phyloP scores from a whole-genome alignment of 148 eudicot genomes.

The Cornus kousa region DNA sequence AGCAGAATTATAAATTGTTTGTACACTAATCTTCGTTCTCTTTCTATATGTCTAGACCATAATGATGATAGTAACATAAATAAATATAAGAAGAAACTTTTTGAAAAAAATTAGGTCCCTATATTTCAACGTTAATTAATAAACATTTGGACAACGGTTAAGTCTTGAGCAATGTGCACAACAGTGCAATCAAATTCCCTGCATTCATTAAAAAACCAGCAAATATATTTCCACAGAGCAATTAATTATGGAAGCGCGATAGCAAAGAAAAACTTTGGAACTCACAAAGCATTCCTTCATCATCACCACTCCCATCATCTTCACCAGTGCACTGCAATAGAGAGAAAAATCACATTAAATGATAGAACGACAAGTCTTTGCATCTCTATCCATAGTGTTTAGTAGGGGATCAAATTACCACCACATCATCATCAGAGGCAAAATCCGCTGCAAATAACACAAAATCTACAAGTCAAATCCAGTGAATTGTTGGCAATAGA shows the following conservation, averaged over 20 bases:
- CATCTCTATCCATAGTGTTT: not conserved
- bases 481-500: not conserved
- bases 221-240: slow-evolving; percentile 2
- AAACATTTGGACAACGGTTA: not conserved
- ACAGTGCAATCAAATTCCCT: not conserved
- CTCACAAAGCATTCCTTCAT: slow-evolving; percentile 85
- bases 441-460: slow-evolving; percentile 39
- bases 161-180: no score
- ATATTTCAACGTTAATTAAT: no score
- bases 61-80: not conserved
- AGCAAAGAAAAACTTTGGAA: slow-evolving; percentile 4
- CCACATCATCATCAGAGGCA: slow-evolving; percentile 48
- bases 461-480: slow-evolving; percentile 13
- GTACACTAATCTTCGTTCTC: no score
- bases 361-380: not conserved
- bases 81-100: no score
- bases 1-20: no score
- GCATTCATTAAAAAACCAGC: not conserved
- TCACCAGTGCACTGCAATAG: slow-evolving; percentile 48
- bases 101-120: no score
- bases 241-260: no score
- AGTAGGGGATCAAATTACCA: slow-evolving; percentile 37
- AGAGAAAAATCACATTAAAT: slow-evolving; percentile 17
- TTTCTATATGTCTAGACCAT: no score
- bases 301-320: slow-evolving; percentile 54